These are phyloP conservation scores for Malassezia furfur DNA, from an alignment of 1,284 basidiomycete species.

Conservation along the genomic window DNA sequence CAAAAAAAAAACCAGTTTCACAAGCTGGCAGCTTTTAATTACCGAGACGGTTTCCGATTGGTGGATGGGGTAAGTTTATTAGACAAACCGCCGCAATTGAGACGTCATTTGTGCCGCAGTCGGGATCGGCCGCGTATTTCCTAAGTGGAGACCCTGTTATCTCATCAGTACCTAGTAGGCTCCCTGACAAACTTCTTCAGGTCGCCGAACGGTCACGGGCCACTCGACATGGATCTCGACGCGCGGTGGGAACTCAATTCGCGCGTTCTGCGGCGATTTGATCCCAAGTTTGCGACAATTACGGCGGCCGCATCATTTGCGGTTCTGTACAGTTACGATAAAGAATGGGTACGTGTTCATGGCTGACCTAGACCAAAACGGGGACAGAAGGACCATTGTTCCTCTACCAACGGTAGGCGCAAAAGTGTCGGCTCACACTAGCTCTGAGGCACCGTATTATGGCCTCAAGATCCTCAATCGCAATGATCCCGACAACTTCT, in stretches of 20 bases:
- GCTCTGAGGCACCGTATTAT: conserved; percentile 56
- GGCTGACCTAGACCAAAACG: conserved; percentile 71
- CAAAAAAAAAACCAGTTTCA: no score
- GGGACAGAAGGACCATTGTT: conserved; percentile 81
- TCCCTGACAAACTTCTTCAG: background rate
- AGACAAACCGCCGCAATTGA: no score
- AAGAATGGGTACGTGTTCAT: conserved; percentile 45
- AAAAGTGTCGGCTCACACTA: background rate
- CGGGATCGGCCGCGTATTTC: no score
- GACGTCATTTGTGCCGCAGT: no score
- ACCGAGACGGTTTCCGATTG: no score
- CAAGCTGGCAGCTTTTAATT: no score
- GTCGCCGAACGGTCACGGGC: conserved; percentile 2
- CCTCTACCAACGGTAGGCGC: conserved; percentile 65
- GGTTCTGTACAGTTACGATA: conserved; percentile 47
- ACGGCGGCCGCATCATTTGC: conserved; percentile 77
- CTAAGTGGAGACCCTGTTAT: background rate
- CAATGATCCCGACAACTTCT: conserved; percentile 72
- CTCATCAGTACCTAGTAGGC: background rate
- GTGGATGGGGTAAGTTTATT: no score
- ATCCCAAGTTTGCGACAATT: conserved; percentile 67
- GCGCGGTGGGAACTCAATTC: conserved; percentile 55
- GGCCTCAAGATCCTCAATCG: conserved; percentile 80
- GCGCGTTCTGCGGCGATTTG: conserved; percentile 68
- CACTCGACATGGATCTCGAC: conserved; percentile 18